Conservation (phyloP, 148 eudicot genomes). For the Rhododendron kiyosumense region DNA sequence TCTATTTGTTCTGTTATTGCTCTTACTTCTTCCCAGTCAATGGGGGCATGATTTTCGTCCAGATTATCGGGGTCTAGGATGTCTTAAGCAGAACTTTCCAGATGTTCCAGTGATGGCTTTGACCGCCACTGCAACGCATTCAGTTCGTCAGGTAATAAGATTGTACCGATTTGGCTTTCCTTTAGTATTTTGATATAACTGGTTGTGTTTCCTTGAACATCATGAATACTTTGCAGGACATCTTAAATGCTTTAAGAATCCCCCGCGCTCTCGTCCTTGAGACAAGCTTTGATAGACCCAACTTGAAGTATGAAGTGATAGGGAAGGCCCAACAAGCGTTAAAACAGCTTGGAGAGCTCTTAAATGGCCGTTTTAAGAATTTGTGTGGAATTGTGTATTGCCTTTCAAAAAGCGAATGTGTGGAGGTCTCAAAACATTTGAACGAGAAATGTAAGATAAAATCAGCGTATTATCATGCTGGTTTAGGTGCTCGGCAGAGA, state of each 20-base stretch:
- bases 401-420: constrained; percentile 96
- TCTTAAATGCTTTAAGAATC: constrained; percentile 71
- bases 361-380: constrained; percentile 58
- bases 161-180: neutral
- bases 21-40: constrained; percentile 52
- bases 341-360: constrained; percentile 71
- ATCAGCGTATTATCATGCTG: constrained; percentile 92
- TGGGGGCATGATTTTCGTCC: constrained; percentile 99
- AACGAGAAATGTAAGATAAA: constrained; percentile 81
- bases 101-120: constrained; percentile 93
- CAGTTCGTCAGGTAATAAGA: constrained; percentile 75
- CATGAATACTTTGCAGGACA: constrained; percentile 54
- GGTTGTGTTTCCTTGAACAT: constrained; percentile 13
- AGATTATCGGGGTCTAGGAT: constrained; percentile 85
- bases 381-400: constrained; percentile 90
- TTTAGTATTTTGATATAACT: neutral
- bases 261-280: constrained; percentile 85
- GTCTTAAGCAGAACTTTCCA: constrained; percentile 88
- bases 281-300: constrained; percentile 91
- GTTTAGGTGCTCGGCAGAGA: constrained; percentile 90
- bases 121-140: constrained; percentile 96
- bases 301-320: constrained; percentile 88
- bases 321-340: constrained; percentile 73
- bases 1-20: neutral
- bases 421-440: constrained; percentile 77